Base-by-base conservation (phyloP, 177 flowering plant genomes). In the Vitis hybrid region DNA sequence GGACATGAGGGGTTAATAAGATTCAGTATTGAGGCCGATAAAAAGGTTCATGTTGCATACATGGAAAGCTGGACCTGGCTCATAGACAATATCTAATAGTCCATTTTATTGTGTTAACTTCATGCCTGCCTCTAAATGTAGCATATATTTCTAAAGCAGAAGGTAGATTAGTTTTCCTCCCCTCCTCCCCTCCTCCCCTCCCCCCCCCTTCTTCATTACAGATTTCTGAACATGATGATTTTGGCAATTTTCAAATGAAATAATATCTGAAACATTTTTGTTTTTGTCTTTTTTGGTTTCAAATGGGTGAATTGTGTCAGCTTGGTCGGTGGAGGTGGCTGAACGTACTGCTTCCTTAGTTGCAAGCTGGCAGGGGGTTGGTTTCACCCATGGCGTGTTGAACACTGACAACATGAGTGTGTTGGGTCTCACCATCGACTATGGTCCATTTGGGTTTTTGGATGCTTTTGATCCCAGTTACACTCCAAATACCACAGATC, bases 341-440 rank as follows among this genome's bases (percentile, higher is more conserved):
- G 99, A 95, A 76, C 94, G 90, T 21, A 93, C 99, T 55, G 99
- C 99, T 70, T 86, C 92, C 67, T 80, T 92, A 84, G 62, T 93
- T 82, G 97, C 99, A 64, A 76, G 84, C 2, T 95, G 99, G 99
- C 99, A 95, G 79, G 99, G 99, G 52, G 97, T 95, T 80, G 99
- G 99, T 52, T 96, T 96, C 81, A 96, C 97, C 61, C 99, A 96
- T 79, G 99, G 99, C 62, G 99, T 96, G 67, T 80, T 96, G 75
- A 93, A 96, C 78, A 96, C 99, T 7, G 99, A 95, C 72, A 96
- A 96, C 74, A 93, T 91, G 98, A 96, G 99, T 74, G 84, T 93
- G 40, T 76, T 96, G 67, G 99, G 99, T 48, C 91, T 90, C 71
- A 96, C 98, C 59, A 93, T 96, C 78, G 99, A 96, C 79, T 96